A percentile compares a stretch with the other conserved stretches of the same genome.
These are phyloP conservation scores for Pichia phayaonensis DNA, from an alignment of 805 yeast genomes.

Conservation along the genomic window DNA sequence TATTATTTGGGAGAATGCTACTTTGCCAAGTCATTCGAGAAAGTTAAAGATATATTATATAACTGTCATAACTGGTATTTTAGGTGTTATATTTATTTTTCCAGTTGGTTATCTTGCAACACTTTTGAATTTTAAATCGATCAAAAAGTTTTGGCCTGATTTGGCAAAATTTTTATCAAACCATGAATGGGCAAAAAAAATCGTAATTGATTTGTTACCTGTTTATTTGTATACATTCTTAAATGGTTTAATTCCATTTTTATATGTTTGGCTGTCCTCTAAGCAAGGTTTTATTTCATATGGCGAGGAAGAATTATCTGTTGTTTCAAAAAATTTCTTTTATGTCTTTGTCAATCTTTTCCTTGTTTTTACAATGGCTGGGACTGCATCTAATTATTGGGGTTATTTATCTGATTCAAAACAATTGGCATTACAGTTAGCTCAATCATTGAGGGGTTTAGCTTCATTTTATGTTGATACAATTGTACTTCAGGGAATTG, in stretches of 20 bases:
- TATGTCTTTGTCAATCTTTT: constrained; percentile 91
- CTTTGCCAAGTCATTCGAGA: constrained; percentile 69
- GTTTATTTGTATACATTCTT: constrained; percentile 83
- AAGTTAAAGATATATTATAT: constrained; percentile 55
- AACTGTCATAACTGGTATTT: constrained; percentile 56
- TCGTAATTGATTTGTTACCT: constrained; percentile 85
- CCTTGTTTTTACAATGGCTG: constrained; percentile 87
- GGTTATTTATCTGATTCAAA: constrained; percentile 82
- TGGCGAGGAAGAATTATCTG: constrained; percentile 86
- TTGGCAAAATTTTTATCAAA: constrained; percentile 60
- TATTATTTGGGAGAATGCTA: constrained; percentile 85
- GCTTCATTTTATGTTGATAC: constrained; percentile 88
- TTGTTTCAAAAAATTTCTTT: constrained; percentile 88
- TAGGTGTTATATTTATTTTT: constrained; percentile 65
- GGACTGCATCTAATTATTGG: constrained; percentile 80
- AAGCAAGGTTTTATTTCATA: constrained; percentile 86
- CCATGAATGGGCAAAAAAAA: constrained; percentile 63
- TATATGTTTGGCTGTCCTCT: constrained; percentile 75
- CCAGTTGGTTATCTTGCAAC: constrained; percentile 86
- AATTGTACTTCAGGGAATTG: constrained; percentile 72
- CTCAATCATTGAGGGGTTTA: constrained; percentile 69
- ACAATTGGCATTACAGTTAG: constrained; percentile 78
- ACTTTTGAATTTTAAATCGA: constrained; percentile 69
- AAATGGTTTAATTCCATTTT: constrained; percentile 75
- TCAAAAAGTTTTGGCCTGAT: constrained; percentile 73